These are phyloP conservation scores for Aethionema arabicum DNA, from an alignment of 345 rosid genomes.

Conservation along the genomic window DNA sequence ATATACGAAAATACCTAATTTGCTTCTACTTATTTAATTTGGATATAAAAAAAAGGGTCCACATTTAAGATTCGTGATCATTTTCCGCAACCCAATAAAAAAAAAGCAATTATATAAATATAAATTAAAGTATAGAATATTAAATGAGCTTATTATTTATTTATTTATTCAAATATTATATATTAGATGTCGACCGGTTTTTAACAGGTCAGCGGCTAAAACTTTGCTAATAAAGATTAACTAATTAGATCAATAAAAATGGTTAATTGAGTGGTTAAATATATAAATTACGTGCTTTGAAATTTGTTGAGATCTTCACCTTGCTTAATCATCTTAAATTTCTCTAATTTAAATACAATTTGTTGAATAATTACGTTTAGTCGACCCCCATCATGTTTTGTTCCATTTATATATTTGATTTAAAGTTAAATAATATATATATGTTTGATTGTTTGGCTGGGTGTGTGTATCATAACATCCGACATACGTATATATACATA, in stretches of 20 bases:
- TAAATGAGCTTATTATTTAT: neutral
- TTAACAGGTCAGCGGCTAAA: slow-evolving; percentile 23
- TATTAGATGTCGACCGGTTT: slow-evolving; percentile 17
- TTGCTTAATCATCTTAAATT: slow-evolving; percentile 9
- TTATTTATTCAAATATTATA: neutral
- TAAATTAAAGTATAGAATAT: neutral
- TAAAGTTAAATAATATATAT: no score
- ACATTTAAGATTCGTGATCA: slow-evolving; percentile 23
- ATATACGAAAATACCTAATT: neutral
- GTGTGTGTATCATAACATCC: no score
- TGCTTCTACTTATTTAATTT: neutral
- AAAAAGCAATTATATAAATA: slow-evolving; percentile 1
- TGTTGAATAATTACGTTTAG: neutral
- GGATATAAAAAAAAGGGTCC: slow-evolving; percentile 4
- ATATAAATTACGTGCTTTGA: neutral
- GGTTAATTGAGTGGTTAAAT: slow-evolving; percentile 11
- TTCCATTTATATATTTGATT: neutral
- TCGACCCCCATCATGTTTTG: neutral
- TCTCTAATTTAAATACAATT: neutral
- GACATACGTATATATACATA: no score
- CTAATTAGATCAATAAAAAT: slow-evolving; percentile 1
- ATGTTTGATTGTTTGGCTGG: no score
- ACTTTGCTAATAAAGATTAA: neutral
- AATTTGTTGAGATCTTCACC: neutral
- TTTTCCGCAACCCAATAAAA: slow-evolving; percentile 26